phyloP scores from a whole-genome alignment of 2,329 filamentous ascomycete species.

The Hypoxylon sp. region DNA sequence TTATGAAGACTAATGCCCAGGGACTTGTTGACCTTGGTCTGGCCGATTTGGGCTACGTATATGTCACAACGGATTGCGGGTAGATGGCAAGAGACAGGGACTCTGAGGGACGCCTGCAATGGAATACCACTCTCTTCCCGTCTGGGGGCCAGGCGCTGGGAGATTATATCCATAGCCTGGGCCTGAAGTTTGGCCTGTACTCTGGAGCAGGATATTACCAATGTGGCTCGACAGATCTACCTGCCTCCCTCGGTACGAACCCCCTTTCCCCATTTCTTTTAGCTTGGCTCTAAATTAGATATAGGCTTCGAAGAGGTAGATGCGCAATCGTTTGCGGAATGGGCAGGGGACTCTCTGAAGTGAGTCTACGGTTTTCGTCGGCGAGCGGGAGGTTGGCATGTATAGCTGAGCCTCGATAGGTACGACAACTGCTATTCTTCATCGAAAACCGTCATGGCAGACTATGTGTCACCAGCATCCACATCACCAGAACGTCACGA shows the following conservation, averaged over 20 bases:
- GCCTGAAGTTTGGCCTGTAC: constrained; percentile 69
- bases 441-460: constrained; percentile 60
- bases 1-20: constrained; percentile 66
- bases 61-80: constrained; percentile 72
- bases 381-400: not conserved
- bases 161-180: constrained; percentile 64
- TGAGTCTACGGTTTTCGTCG: constrained; percentile 51
- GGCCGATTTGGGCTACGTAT: constrained; percentile 67
- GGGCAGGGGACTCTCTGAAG: constrained; percentile 67
- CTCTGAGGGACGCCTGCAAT: constrained; percentile 63
- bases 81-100: constrained; percentile 64
- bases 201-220: constrained; percentile 64
- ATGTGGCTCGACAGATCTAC: constrained; percentile 60
- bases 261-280: not conserved
- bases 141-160: constrained; percentile 64
- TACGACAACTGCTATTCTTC: constrained; percentile 67
- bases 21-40: constrained; percentile 68
- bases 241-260: constrained; percentile 60
- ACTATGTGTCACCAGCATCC: constrained; percentile 57
- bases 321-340: constrained; percentile 59
- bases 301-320: constrained; percentile 61
- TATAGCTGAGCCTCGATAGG: constrained; percentile 43
- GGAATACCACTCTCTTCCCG: constrained; percentile 66
- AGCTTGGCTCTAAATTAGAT: constrained; percentile 9
- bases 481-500: constrained; percentile 61